These are phyloP conservation scores for Magnusiomyces starmeri DNA, from an alignment of 1,139 yeast genomes.

Conservation along the genomic window DNA sequence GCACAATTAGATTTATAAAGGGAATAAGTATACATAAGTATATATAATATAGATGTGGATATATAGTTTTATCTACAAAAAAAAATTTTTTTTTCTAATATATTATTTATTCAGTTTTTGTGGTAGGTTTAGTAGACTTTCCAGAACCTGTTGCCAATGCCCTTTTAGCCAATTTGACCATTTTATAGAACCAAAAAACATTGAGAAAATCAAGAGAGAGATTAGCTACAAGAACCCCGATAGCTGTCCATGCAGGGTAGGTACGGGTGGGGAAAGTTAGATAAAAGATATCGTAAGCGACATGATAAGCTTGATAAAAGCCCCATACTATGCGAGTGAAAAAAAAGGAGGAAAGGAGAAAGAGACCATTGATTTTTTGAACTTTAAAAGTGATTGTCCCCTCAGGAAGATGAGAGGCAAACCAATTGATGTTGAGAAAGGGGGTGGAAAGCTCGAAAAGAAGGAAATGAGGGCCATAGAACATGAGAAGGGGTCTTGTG, in stretches of 20 bases:
- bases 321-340: conserved; percentile 81
- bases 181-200: conserved; percentile 58
- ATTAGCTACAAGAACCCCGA: conserved; percentile 54
- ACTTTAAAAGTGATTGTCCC: conserved; percentile 44
- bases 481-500: conserved; percentile 66
- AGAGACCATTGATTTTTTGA: conserved; percentile 60
- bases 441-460: conserved; percentile 90
- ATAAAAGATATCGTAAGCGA: conserved; percentile 24
- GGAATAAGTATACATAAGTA: no score
- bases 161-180: conserved; percentile 40
- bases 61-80: background rate
- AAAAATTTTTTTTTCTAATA: background rate
- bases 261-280: conserved; percentile 20
- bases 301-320: conserved; percentile 61
- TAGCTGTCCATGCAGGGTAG: conserved; percentile 42
- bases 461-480: conserved; percentile 78
- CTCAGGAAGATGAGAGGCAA: conserved; percentile 65
- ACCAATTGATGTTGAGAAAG: conserved; percentile 87
- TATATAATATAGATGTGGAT: no score
- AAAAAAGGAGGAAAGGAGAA: conserved; percentile 66
- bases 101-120: no score
- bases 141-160: conserved; percentile 14
- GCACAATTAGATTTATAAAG: no score
- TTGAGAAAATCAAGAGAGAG: conserved; percentile 60
- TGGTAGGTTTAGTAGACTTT: conserved; percentile 10